Percentiles rank a stretch among this genome's conserved stretches.
Evolutionary conservation across 2,329 filamentous ascomycete species (phyloP).

Genomic region (Malbranchea zuffiana): DNA sequence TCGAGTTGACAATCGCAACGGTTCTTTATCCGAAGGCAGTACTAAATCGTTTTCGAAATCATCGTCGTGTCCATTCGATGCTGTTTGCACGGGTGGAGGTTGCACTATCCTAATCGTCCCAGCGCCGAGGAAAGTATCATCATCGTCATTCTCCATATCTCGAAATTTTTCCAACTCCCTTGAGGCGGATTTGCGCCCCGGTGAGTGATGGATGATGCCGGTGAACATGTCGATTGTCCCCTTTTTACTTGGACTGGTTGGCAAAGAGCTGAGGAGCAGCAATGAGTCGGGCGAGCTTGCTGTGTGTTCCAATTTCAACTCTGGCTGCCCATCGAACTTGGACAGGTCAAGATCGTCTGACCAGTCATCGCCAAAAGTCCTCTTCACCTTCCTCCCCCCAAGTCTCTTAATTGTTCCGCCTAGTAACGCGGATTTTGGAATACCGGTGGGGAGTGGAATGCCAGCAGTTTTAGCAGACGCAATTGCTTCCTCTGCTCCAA

Average conservation of each 20-base stretch:
- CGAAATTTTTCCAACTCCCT: constrained; percentile 52
- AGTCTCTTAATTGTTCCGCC: constrained; percentile 89
- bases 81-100: constrained; percentile 38
- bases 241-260: constrained; percentile 31
- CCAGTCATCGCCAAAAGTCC: constrained; percentile 69
- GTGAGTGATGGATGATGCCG: constrained; percentile 25
- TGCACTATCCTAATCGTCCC: constrained; percentile 60
- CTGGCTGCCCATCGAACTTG: constrained; percentile 44
- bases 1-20: constrained; percentile 50
- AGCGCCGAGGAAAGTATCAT: constrained; percentile 52
- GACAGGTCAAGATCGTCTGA: constrained; percentile 66
- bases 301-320: constrained; percentile 53
- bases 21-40: constrained; percentile 54
- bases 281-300: constrained; percentile 56
- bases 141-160: constrained; percentile 49
- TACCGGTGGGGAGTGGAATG: constrained; percentile 77
- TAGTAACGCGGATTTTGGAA: constrained; percentile 78
- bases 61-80: constrained; percentile 41
- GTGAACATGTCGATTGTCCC: constrained; percentile 18
- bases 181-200: constrained; percentile 45
- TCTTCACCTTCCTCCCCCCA: constrained; percentile 61
- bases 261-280: constrained; percentile 50
- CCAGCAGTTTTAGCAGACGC: constrained; percentile 77
- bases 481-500: constrained; percentile 74
- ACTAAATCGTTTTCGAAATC: constrained; percentile 65